A percentile compares a stretch with the other conserved stretches of the same genome.
These are phyloP conservation scores for Martiniozyma asiatica DNA, from an alignment of 1,139 yeast genomes.

Conservation along the genomic window DNA sequence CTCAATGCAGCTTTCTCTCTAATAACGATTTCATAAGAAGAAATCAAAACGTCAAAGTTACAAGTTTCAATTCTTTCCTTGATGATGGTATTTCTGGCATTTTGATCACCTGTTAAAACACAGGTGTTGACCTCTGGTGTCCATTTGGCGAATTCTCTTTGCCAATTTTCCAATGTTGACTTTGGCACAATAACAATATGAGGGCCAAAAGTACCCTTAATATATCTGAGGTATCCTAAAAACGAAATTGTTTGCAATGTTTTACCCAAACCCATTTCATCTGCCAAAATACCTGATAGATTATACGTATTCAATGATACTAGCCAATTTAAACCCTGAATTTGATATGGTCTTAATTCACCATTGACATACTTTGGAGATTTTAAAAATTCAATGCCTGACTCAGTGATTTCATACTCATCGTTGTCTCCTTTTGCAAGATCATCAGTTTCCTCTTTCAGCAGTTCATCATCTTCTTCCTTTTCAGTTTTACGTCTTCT, in stretches of 20 bases:
- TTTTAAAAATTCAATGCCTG: slow-evolving; percentile 42
- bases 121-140: slow-evolving; percentile 89
- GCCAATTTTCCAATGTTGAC: slow-evolving; percentile 92
- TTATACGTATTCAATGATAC: slow-evolving; percentile 74
- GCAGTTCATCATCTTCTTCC: slow-evolving; percentile 39
- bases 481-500: slow-evolving; percentile 32
- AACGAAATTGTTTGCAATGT: slow-evolving; percentile 90
- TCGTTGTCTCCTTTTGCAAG: slow-evolving; percentile 28
- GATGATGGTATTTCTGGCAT: slow-evolving; percentile 52
- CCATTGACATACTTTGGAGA: slow-evolving; percentile 61
- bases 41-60: slow-evolving; percentile 77
- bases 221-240: slow-evolving; percentile 73
- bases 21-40: slow-evolving; percentile 88
- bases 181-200: slow-evolving; percentile 88
- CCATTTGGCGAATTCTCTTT: slow-evolving; percentile 87
- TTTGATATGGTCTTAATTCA: slow-evolving; percentile 63
- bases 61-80: slow-evolving; percentile 50
- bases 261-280: slow-evolving; percentile 97
- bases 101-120: slow-evolving; percentile 81
- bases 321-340: slow-evolving; percentile 91
- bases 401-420: slow-evolving; percentile 36
- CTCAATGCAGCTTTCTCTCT: slow-evolving; percentile 73
- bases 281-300: slow-evolving; percentile 87
- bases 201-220: slow-evolving; percentile 77
- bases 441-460: slow-evolving; percentile 24